Percentiles rank a stretch among this genome's conserved stretches.
phyloP scores from a whole-genome alignment of 139 green algal genomes.

The Microglena sp. region DNA sequence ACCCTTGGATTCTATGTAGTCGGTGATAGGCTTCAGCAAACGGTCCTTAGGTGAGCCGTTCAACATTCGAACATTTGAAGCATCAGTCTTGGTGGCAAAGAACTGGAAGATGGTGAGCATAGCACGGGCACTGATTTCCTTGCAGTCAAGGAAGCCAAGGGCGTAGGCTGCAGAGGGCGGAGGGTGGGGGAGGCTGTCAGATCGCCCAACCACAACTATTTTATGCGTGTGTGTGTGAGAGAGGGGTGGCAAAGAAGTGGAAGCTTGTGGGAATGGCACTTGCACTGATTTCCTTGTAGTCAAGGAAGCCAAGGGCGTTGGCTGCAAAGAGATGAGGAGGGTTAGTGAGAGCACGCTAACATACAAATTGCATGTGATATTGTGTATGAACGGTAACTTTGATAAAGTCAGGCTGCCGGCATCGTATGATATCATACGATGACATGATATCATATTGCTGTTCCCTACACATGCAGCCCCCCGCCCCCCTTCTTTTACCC shows the following conservation, averaged over 20 bases:
- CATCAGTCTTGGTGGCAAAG: slow-evolving; percentile 98
- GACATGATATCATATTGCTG: no score
- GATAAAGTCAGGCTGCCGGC: no score
- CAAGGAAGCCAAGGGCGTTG: slow-evolving; percentile 92
- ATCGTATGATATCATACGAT: no score
- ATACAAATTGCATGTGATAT: no score
- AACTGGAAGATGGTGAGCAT: slow-evolving; percentile 97
- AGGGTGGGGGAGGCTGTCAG: background rate
- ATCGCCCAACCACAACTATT: background rate
- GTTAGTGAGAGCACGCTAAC: background rate
- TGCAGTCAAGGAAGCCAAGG: slow-evolving; percentile 93
- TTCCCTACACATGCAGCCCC: background rate
- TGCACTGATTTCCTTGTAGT: slow-evolving; percentile 93
- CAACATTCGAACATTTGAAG: slow-evolving; percentile 88
- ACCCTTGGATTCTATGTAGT: slow-evolving; percentile 79
- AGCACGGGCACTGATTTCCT: slow-evolving; percentile 90
- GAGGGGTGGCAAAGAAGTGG: slow-evolving; percentile 87
- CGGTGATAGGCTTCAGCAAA: slow-evolving; percentile 76
- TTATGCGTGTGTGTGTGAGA: background rate
- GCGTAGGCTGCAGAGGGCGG: slow-evolving; percentile 73
- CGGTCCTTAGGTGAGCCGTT: slow-evolving; percentile 82
- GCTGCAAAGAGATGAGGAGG: slow-evolving; percentile 33
- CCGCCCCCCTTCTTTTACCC: background rate
- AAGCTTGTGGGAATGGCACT: slow-evolving; percentile 97
- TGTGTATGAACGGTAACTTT: no score